Evolutionary conservation across 352 stramenopile species (phyloP), one percentile per base, ranked within the genome.

Genomic region (Globisporangium spiculum): DNA sequence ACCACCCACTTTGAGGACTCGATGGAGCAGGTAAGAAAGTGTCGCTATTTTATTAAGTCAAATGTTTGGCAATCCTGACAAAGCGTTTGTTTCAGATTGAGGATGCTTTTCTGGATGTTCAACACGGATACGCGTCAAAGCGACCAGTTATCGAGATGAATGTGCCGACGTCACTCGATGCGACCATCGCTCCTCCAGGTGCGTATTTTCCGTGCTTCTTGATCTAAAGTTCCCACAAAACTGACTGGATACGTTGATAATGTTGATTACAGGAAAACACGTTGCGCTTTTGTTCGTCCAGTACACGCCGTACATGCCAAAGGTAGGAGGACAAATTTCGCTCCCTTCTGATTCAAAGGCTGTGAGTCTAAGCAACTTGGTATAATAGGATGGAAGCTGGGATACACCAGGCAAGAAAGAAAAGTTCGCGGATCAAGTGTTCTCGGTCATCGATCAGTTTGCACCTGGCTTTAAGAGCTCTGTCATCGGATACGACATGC

Each of bases 71-170:
- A 44, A 46, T 61, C 24, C 56, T 70, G 38, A 61, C 20, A n/a
- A 53, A 24, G 18, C 48, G 10, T 41, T 16, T 32, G 8, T 16
- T 24, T 3, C 65, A 96, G 87, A 97, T 97, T n/a, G 84, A 97
- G 67, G 78, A 90, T 55, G 91, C 91, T 14, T 97, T 88, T 66
- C 56, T 91, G n/a, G 88, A 97, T 52, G 88, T 85, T 12, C 81
- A 94, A 53, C 73, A 80, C 58, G 87, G 87, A 57, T 78, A 83
- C 41, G 74, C 80, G 14, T 93, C 92, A 14, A 81, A 67, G 52
- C 80, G 88, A 32, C 91, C 92, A 50, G 77, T 97, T 16, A 94
- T 97, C 53, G 91, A 98, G 67, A 96, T 97, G 91, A 97, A 94
- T 44, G 83, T 97, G 14, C 92, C 92, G 3, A 97, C 92, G 3